Conservation (phyloP, 768 basidiomycete species). For the Phallus indusiatus region DNA sequence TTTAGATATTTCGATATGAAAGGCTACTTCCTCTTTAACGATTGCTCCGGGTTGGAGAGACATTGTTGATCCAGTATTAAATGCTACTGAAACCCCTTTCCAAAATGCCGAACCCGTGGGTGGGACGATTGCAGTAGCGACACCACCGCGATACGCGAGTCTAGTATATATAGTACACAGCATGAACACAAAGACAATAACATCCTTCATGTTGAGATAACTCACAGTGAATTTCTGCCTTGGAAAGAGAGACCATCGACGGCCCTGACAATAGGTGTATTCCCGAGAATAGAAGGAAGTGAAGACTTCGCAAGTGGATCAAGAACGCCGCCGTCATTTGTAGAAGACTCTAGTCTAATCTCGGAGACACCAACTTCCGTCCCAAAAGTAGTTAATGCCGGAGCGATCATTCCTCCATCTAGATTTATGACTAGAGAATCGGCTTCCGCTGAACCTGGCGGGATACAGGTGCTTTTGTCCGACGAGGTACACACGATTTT, state of each 20-base stretch:
- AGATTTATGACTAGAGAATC: slow-evolving; percentile 46
- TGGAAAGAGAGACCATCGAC: slow-evolving; percentile 52
- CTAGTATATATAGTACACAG: slow-evolving; percentile 23
- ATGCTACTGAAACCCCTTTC: slow-evolving; percentile 52
- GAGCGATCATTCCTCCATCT: slow-evolving; percentile 51
- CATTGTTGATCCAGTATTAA: slow-evolving; percentile 47
- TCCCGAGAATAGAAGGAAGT: slow-evolving; percentile 43
- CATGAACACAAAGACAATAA: background rate
- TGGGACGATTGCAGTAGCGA: slow-evolving; percentile 50
- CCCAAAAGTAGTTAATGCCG: slow-evolving; percentile 61
- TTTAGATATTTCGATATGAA: slow-evolving; percentile 52
- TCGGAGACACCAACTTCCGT: slow-evolving; percentile 59
- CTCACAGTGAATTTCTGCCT: slow-evolving; percentile 64
- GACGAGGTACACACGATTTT: background rate
- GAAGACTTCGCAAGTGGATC: slow-evolving; percentile 38
- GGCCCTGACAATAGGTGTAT: slow-evolving; percentile 49
- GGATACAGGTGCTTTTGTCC: background rate
- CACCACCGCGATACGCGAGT: slow-evolving; percentile 55
- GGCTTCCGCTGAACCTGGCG: slow-evolving; percentile 14
- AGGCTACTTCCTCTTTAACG: slow-evolving; percentile 47
- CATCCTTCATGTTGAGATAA: slow-evolving; percentile 10
- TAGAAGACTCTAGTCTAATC: slow-evolving; percentile 58
- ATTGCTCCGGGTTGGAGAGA: slow-evolving; percentile 53
- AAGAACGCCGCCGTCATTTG: slow-evolving; percentile 53
- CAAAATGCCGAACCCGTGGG: slow-evolving; percentile 39